Evolutionary conservation across 805 yeast genomes (phyloP).

Genomic region (Yarrowia osloensis): DNA sequence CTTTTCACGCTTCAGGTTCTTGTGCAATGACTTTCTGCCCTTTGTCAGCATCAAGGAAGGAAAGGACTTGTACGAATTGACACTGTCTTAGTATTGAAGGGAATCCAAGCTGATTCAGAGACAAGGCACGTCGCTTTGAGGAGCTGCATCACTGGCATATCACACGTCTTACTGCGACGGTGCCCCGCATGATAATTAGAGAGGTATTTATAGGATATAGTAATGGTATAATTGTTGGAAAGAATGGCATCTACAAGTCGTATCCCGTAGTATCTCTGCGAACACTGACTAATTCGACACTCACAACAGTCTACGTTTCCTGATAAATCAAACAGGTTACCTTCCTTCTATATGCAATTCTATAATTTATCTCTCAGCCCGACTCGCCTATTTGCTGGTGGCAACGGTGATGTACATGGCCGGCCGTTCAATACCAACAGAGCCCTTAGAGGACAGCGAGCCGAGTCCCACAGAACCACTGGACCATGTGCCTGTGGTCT

Average conservation of each 20-base stretch:
- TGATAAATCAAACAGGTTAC: neutral
- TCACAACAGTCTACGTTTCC: too few species aligned
- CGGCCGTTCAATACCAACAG: constrained; percentile 53
- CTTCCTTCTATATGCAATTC: constrained; percentile 21
- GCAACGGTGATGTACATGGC: constrained; percentile 33
- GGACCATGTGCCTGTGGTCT: constrained; percentile 50
- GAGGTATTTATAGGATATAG: neutral
- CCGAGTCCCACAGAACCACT: constrained; percentile 82
- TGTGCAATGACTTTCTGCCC: constrained; percentile 24
- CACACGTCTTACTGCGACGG: too few species aligned
- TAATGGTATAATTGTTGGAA: neutral
- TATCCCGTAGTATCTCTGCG: too few species aligned
- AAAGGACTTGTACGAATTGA: constrained; percentile 3
- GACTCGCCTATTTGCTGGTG: neutral
- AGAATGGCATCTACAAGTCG: too few species aligned
- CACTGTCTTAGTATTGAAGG: neutral
- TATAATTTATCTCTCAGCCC: neutral
- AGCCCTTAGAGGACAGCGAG: constrained; percentile 53
- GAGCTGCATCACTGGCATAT: too few species aligned
- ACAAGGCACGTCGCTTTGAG: neutral
- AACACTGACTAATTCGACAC: too few species aligned
- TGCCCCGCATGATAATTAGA: neutral
- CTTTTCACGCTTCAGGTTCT: constrained; percentile 1
- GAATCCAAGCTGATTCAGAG: neutral
- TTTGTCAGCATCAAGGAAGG: neutral